A percentile compares a stretch with the other conserved stretches of the same genome.
phyloP scores from a whole-genome alignment of 495 filamentous ascomycete genomes.

The Alectoria sarmentosa region DNA sequence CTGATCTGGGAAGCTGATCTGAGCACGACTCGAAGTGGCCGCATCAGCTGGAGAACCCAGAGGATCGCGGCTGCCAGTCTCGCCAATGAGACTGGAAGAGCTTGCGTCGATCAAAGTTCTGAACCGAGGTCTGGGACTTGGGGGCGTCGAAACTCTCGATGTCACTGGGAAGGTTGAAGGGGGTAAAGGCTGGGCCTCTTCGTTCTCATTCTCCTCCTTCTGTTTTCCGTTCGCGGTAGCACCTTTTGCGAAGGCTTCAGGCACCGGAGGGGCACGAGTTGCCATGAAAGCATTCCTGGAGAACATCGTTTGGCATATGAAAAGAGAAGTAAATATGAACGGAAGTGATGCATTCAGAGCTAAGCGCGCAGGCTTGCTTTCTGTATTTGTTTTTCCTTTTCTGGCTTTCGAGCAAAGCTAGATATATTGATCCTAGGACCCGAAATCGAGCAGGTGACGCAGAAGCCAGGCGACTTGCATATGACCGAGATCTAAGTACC shows the following conservation, averaged over 20 bases:
- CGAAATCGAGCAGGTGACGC: no score
- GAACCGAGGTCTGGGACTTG: not conserved
- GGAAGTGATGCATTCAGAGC: not conserved
- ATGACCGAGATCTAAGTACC: not conserved
- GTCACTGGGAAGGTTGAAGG: not conserved
- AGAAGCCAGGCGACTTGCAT: no score
- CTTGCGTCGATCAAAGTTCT: not conserved
- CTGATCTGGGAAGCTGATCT: not conserved
- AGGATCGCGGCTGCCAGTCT: not conserved
- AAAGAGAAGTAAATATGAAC: not conserved
- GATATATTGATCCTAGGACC: not conserved
- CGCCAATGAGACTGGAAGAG: not conserved
- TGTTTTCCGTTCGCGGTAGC: not conserved
- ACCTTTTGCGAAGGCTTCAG: not conserved
- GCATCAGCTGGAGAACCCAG: not conserved
- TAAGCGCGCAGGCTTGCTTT: not conserved
- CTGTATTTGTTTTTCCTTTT: not conserved
- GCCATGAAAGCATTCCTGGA: not conserved
- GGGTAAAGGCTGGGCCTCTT: not conserved
- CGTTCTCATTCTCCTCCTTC: not conserved
- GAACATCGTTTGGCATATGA: not conserved
- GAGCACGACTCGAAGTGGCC: not conserved
- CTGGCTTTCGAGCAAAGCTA: not conserved
- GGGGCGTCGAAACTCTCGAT: not conserved
- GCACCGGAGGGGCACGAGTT: not conserved